Conservation (phyloP, 371 early-diverging fungal species). For the Actinomucor elegans region DNA sequence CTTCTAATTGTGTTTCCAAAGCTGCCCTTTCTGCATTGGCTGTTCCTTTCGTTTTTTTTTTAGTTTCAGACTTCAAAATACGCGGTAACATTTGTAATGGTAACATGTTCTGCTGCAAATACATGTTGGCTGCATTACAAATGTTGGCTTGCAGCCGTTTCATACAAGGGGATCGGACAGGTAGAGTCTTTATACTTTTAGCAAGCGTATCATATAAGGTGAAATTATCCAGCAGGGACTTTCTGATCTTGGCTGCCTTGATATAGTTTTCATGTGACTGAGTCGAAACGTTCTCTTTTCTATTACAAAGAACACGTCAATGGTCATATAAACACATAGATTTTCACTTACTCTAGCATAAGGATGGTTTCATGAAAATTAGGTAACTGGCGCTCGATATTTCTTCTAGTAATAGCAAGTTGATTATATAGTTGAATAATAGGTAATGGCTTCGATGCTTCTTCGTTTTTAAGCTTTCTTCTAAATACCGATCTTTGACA, state of each 20-base stretch:
- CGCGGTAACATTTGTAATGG: constrained; percentile 83
- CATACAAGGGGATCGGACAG: constrained; percentile 47
- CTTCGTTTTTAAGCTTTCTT: constrained; percentile 48
- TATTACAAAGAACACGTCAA: constrained; percentile 6
- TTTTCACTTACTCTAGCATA: constrained; percentile 49
- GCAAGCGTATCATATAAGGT: constrained; percentile 62
- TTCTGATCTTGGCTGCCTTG: constrained; percentile 60
- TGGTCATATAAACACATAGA: not conserved
- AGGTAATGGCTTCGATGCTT: constrained; percentile 40
- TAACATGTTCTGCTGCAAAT: constrained; percentile 86
- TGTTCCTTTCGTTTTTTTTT: not conserved
- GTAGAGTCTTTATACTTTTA: constrained; percentile 58
- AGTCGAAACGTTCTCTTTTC: constrained; percentile 42
- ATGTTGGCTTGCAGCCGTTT: constrained; percentile 70
- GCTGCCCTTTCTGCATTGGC: constrained; percentile 25
- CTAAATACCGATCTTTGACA: constrained; percentile 59
- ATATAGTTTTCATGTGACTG: constrained; percentile 59
- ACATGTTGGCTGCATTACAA: constrained; percentile 70
- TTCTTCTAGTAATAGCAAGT: constrained; percentile 33
- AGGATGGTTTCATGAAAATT: constrained; percentile 60
- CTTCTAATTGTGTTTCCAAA: constrained; percentile 57
- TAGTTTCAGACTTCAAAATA: constrained; percentile 42
- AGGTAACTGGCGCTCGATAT: constrained; percentile 59
- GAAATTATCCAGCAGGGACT: constrained; percentile 63
- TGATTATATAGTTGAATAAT: constrained; percentile 52